These are phyloP conservation scores for Dipteronia dyeriana DNA, from an alignment of 345 rosid genomes.

Conservation along the genomic window DNA sequence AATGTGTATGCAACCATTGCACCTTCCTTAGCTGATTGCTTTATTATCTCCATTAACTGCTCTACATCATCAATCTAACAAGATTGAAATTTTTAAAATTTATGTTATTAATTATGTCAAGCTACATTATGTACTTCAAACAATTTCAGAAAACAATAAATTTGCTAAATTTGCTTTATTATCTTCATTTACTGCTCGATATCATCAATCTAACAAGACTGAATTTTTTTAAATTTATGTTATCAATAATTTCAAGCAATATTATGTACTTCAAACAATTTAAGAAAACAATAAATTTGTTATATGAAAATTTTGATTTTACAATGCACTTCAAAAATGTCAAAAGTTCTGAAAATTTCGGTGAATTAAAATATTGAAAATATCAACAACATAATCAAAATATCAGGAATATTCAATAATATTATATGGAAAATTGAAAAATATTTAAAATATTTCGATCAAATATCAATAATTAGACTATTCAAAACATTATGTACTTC, in stretches of 20 bases:
- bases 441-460: no score
- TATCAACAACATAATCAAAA: no score
- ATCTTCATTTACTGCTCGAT: no score
- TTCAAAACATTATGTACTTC: no score
- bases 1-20: constrained; percentile 73
- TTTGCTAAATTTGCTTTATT: constrained; percentile 41
- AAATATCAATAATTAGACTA: no score
- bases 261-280: no score
- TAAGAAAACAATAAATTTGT: no score
- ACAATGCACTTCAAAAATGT: neutral
- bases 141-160: neutral
- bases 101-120: neutral
- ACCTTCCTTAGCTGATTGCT: constrained; percentile 87
- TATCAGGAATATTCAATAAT: no score
- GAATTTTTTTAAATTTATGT: neutral
- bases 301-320: neutral
- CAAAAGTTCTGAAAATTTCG: no score
- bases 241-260: neutral
- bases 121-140: neutral
- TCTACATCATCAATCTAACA: constrained; percentile 73
- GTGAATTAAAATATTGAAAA: no score
- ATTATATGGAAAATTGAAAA: no score
- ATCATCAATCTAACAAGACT: constrained; percentile 60
- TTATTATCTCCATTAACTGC: constrained; percentile 63
- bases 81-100: constrained; percentile 1